Conservation (phyloP, 352 stramenopile genomes). For the Phytopythium ostracodes region DNA sequence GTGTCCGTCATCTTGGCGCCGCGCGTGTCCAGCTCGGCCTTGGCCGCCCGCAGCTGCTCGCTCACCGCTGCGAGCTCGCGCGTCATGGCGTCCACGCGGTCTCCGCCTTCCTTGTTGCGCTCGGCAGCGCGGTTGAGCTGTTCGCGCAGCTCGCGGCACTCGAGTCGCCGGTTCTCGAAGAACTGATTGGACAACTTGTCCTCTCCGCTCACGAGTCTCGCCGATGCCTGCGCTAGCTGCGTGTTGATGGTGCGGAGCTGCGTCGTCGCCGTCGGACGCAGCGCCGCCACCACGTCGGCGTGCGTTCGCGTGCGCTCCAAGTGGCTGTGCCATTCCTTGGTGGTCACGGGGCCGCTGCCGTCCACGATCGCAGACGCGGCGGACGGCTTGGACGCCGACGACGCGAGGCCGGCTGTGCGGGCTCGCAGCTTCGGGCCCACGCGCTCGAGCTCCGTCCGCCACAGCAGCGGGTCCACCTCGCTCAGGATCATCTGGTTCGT, state of each 20-base stretch:
- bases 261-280: slow-evolving; percentile 48
- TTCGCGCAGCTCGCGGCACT: slow-evolving; percentile 64
- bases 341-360: slow-evolving; percentile 17
- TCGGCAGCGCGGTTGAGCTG: slow-evolving; percentile 57
- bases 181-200: slow-evolving; percentile 84
- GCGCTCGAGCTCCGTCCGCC: slow-evolving; percentile 83
- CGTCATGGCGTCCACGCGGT: slow-evolving; percentile 76
- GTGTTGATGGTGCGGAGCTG: slow-evolving; percentile 58
- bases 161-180: slow-evolving; percentile 47
- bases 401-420: slow-evolving; percentile 41
- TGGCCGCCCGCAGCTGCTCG: slow-evolving; percentile 74
- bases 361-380: slow-evolving; percentile 26
- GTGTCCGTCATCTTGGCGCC: slow-evolving; percentile 87
- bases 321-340: slow-evolving; percentile 77
- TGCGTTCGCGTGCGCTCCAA: slow-evolving; percentile 77
- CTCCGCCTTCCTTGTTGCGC: slow-evolving; percentile 56
- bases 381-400: slow-evolving; percentile 19
- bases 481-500: slow-evolving; percentile 86
- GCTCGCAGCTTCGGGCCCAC: slow-evolving; percentile 62
- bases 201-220: slow-evolving; percentile 66
- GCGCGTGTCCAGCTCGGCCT: slow-evolving; percentile 73
- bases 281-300: slow-evolving; percentile 53
- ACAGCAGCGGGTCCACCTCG: slow-evolving; percentile 71
- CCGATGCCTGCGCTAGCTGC: slow-evolving; percentile 54
- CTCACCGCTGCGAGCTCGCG: slow-evolving; percentile 66